Evolutionary conservation across 139 green algal genomes (phyloP).

Genomic region (Yamagishiella unicocca): DNA sequence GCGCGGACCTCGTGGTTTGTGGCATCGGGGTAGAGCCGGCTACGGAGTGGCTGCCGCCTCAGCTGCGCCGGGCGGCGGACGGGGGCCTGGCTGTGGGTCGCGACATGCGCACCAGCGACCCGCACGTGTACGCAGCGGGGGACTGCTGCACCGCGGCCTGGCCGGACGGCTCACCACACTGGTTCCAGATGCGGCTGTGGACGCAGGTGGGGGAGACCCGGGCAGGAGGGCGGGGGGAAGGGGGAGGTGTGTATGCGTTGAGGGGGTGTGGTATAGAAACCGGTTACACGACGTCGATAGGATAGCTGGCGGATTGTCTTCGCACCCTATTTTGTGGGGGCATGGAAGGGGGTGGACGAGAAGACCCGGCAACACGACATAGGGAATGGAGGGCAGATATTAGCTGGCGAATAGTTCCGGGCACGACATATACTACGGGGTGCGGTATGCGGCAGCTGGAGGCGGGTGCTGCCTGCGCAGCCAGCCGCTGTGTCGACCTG

Average conservation of each 20-base stretch:
- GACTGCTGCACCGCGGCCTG: conserved; percentile 72
- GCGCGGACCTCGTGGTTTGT: conserved; percentile 79
- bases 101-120: conserved; percentile 57
- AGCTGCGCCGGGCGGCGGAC: conserved; percentile 58
- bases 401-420: no score
- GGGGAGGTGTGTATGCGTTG: not conserved
- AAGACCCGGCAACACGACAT: no score
- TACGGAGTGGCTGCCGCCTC: conserved; percentile 73
- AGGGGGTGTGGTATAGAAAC: no score
- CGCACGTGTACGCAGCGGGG: conserved; percentile 80
- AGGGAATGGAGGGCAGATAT: no score
- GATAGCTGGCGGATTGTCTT: no score
- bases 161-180: conserved; percentile 59
- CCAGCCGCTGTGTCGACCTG: no score
- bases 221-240: not conserved
- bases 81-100: conserved; percentile 76
- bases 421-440: no score
- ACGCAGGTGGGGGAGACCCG: conserved; percentile 47
- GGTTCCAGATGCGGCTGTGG: conserved; percentile 87
- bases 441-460: not conserved
- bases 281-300: no score
- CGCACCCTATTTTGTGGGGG: no score
- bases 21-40: conserved; percentile 80
- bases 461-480: not conserved
- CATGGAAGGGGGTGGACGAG: no score